Base-by-base conservation (phyloP, 1,284 basidiomycete species). In the Boletus mariae region DNA sequence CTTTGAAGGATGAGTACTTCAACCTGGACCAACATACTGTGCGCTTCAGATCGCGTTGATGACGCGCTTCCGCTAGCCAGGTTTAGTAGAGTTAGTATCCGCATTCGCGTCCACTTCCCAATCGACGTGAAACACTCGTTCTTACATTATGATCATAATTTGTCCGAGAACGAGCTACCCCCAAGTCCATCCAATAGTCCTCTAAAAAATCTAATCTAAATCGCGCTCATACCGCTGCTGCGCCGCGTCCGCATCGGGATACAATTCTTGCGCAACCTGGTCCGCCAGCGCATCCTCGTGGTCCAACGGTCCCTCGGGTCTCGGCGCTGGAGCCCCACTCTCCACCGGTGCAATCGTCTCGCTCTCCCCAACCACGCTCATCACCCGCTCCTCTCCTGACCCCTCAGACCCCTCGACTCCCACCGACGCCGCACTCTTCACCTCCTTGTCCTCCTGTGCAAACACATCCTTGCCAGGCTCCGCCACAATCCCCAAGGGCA, bases 401-500 rank as follows among this genome's bases (percentile, higher is more conserved):
- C 31, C 5, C 0, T n/a, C 32, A 3, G 54, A 32, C 11, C 41
- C 25, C 26, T 47, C 51, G 2, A 42, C 9, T 38, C 34, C 32
- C 9, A 9, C n/a, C 45, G 20, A 43, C 7, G 47, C 46, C 29
- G 8, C 13, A 35, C 59, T 63, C 54, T 67, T 75, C 40, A 73
- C 66, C 49, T 71, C 67, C n/a, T 40, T 35, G 10, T 72, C 70
- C 31, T 62, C 63, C 42, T 65, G 65, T 9, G 65, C 84, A 62
- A 90, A 90, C 52, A 89, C 74, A 61, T 90, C 82, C 10, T 71
- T 75, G 0, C 87, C 87, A 4, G 87, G 87, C 59, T 87, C 85
- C 0, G 84, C 75, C 55, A 79, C 71, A 58, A 80, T 77, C 29
- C 76, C 79, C 23, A 75, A 68, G 8, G 75, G 70, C 9, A 79